A percentile compares a stretch with the other conserved stretches of the same genome.
phyloP scores from a whole-genome alignment of 2,329 filamentous ascomycete species.

The Coniochaeta ligniaria region DNA sequence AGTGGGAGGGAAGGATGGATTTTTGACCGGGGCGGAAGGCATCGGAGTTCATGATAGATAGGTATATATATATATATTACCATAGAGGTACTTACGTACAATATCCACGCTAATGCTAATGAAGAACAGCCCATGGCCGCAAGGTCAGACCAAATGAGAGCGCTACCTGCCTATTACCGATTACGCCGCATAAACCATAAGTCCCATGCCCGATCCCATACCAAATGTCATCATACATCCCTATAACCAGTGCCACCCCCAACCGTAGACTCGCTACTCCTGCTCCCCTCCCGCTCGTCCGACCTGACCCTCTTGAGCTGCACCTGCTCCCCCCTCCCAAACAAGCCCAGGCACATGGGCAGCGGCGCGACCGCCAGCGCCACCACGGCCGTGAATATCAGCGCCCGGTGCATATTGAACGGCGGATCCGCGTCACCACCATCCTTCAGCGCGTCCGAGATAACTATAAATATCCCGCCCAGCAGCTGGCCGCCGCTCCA shows the following conservation, averaged over 20 bases:
- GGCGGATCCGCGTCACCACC: conserved; percentile 48
- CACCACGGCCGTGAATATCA: conserved; percentile 75
- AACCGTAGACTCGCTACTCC: conserved; percentile 1
- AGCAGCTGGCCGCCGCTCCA: conserved; percentile 85
- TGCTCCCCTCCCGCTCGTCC: conserved; percentile 25
- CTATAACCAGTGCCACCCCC: not conserved
- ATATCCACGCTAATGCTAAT: not conserved
- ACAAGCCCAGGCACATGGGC: conserved; percentile 62
- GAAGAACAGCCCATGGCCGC: not conserved
- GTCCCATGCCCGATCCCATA: not conserved
- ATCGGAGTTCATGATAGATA: not conserved
- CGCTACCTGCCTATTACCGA: not conserved
- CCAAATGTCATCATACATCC: not conserved
- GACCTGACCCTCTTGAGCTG: conserved; percentile 40
- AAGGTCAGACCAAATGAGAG: not conserved
- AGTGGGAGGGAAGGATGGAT: conserved; percentile 51
- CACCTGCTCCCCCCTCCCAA: conserved; percentile 52
- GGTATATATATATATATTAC: not conserved
- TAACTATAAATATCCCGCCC: conserved; percentile 76
- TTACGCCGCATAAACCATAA: not conserved
- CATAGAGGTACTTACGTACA: not conserved
- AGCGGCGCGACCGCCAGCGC: conserved; percentile 57
- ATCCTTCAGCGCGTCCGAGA: conserved; percentile 68
- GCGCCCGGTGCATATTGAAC: conserved; percentile 62
- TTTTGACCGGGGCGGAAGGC: not conserved